Percentiles rank a stretch among this genome's conserved stretches.
Conservation (phyloP, 225 moss, liverwort and hornwort species). For the Pleurozium schreberi region DNA sequence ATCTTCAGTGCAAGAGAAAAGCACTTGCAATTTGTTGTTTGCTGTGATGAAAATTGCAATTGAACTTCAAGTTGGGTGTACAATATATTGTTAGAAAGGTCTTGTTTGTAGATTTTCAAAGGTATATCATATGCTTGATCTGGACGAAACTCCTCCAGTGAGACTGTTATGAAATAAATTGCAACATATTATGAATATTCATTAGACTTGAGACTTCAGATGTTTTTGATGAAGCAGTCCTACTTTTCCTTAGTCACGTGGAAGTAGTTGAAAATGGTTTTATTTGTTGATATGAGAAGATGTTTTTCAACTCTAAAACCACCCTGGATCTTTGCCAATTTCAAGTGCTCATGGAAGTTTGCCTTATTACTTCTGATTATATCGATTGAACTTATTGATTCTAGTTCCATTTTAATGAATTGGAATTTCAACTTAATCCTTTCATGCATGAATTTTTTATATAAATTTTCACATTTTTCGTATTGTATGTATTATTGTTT, state of each 20-base stretch:
- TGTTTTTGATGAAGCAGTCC: not conserved
- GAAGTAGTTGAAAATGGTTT: not conserved
- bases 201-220: not conserved
- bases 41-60: not conserved
- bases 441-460: too few species aligned
- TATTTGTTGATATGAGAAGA: not conserved
- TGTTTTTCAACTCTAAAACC: not conserved
- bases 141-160: not conserved
- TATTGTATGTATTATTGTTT: not conserved
- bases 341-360: not conserved
- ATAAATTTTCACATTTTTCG: not conserved
- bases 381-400: not conserved
- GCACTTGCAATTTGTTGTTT: not conserved
- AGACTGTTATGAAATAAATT: not conserved
- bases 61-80: not conserved
- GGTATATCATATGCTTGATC: not conserved
- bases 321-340: rapidly evolving
- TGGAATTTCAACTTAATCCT: not conserved
- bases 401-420: not conserved
- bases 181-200: not conserved
- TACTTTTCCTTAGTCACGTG: not conserved
- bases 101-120: not conserved
- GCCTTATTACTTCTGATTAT: not conserved
- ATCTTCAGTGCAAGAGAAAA: not conserved
- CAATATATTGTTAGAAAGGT: not conserved